phyloP scores from a whole-genome alignment of 2,329 filamentous ascomycete species.

The Emericellopsis cladophorae region DNA sequence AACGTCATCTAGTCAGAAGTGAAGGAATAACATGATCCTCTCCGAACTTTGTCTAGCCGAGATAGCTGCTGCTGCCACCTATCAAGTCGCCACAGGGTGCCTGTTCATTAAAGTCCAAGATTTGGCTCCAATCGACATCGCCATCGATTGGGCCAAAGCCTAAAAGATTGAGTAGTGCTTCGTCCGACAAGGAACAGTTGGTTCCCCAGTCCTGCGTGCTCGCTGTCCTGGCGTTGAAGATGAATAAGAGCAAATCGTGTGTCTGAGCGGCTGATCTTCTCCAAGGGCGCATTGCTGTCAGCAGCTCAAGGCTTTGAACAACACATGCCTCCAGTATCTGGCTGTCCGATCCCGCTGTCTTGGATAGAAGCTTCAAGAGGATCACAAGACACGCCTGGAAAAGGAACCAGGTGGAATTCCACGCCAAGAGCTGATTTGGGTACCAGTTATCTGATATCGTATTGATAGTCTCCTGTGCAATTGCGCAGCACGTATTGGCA shows the following conservation, averaged over 20 bases:
- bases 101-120: background rate
- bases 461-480: constrained; percentile 1
- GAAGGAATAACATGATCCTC: no score
- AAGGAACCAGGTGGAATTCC: constrained; percentile 1
- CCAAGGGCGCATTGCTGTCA: background rate
- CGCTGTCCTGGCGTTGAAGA: background rate
- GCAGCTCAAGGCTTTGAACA: background rate
- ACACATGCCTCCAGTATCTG: background rate
- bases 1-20: no score
- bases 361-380: background rate
- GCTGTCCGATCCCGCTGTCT: background rate
- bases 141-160: background rate
- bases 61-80: background rate
- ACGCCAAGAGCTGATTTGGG: constrained; percentile 1
- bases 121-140: background rate
- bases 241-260: constrained; percentile 1
- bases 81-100: background rate
- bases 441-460: background rate
- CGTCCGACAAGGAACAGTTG: background rate
- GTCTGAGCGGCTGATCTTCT: constrained; percentile 1
- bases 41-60: background rate
- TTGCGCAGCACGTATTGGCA: background rate
- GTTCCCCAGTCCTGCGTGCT: background rate
- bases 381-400: constrained; percentile 2
- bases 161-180: background rate